Base-by-base conservation (phyloP, 345 rosid genomes). In the Hypericum perforatum region DNA sequence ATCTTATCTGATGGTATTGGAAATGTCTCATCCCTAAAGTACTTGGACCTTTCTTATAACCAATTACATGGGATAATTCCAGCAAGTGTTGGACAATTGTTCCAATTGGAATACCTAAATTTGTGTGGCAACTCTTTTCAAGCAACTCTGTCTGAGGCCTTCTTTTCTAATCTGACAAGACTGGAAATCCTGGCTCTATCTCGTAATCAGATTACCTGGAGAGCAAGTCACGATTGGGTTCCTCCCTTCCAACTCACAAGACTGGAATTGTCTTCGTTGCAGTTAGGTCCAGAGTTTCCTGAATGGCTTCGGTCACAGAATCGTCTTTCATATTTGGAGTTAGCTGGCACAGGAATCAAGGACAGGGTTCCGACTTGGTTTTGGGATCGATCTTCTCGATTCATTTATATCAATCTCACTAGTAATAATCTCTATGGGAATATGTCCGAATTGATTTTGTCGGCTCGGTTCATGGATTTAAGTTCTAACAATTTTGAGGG, bases 401-500 rank as follows among this genome's bases (percentile, higher is more conserved):
- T 61, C 7, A 13, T 37, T 15, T 36, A 8, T 10, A 67, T 47
- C n/a, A n/a, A n/a, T n/a, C n/a, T n/a, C n/a, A n/a, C n/a, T n/a
- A n/a, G n/a, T n/a, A n/a, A n/a, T n/a, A 53, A 57, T 12, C 15
- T 61, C 41, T 56, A 43, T 29, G 63, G 66, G 2, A 52, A 10
- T 11, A 43, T 14, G 12, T 43, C 46, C 12, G 12, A 43, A 9
- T 5, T 10, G 12, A 43, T 43, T 43, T 14, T 43, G 12, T 43
- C 5, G 12, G 7, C 12, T 41, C 5, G 11, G 37, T 10, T 16
- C 37, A 51, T 8, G 54, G 75, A 79, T 42, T 54, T 79, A 54
- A 74, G 82, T 64, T 67, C 66, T 48, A 70, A 80, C 66, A 47
- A 37, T 49, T 78, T 78, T 49, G 61, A 76, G 36, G 90, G 86